Percentiles rank a stretch among this genome's conserved stretches.
These are phyloP conservation scores for Pyrenopolyporus hunteri DNA, from an alignment of 495 filamentous ascomycete species.

Conservation along the genomic window DNA sequence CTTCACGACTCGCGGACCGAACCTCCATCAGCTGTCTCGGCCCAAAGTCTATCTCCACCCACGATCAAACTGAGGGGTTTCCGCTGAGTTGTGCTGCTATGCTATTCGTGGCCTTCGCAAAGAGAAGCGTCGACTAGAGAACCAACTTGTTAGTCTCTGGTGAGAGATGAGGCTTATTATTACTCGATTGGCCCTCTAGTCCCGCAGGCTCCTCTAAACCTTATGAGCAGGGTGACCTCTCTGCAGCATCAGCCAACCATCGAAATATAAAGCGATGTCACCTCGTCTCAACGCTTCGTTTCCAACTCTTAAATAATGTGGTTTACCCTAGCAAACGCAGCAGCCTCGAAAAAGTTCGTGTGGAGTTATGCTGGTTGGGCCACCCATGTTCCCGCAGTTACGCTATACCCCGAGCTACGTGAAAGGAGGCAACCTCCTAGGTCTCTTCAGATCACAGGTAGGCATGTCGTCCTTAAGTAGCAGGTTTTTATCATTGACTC, in stretches of 20 bases:
- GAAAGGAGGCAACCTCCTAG: neutral
- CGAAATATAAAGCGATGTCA: constrained; percentile 19
- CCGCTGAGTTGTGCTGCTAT: neutral
- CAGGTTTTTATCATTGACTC: neutral
- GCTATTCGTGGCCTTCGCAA: neutral
- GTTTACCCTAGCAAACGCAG: neutral
- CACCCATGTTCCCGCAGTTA: neutral
- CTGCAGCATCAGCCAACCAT: constrained; percentile 1
- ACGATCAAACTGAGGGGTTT: neutral
- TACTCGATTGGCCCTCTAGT: neutral
- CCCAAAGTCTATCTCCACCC: neutral
- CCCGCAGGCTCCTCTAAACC: constrained; percentile 5
- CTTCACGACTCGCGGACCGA: neutral
- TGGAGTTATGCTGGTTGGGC: neutral
- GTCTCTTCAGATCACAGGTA: neutral
- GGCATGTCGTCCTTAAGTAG: neutral
- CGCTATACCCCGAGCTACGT: neutral
- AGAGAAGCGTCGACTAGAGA: neutral
- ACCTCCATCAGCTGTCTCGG: neutral
- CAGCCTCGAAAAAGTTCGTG: neutral
- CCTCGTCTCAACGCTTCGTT: neutral
- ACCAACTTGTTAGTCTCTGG: neutral
- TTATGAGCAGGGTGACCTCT: constrained; percentile 4
- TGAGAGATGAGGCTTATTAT: constrained; percentile 6
- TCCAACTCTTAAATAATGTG: neutral